Percentiles rank a stretch among this genome's conserved stretches.
phyloP scores from a whole-genome alignment of 2,329 filamentous ascomycete species.

The Pyrenochaeta sp. region DNA sequence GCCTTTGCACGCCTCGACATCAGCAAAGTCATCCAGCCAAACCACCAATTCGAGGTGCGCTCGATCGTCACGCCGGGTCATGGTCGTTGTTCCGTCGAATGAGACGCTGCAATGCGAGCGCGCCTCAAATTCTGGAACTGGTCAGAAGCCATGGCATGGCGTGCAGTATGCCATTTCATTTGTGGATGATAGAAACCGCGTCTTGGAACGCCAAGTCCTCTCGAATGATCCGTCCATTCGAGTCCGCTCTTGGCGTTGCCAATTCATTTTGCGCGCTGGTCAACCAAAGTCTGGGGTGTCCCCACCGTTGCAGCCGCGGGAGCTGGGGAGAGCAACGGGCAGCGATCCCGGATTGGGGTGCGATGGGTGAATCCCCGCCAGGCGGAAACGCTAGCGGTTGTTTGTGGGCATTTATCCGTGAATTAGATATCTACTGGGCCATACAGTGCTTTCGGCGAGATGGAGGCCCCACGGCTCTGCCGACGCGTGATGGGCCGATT shows the following conservation, averaged over 20 bases:
- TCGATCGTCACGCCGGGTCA: slow-evolving; percentile 6
- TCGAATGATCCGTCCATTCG: slow-evolving; percentile 24
- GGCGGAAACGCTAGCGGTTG: slow-evolving; percentile 19
- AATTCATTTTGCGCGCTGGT: slow-evolving; percentile 1
- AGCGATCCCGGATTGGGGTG: slow-evolving; percentile 3
- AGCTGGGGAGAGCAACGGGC: slow-evolving; percentile 7
- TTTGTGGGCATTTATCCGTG: slow-evolving; percentile 27
- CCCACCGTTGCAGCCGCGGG: slow-evolving; percentile 1
- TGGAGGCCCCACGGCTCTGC: slow-evolving; percentile 16
- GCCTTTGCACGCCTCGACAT: slow-evolving; percentile 2
- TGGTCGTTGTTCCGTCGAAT: slow-evolving; percentile 17
- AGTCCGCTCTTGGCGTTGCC: slow-evolving; percentile 7
- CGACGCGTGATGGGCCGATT: slow-evolving; percentile 14
- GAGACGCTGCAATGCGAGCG: neutral
- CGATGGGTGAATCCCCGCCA: slow-evolving; percentile 7
- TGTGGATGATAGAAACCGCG: slow-evolving; percentile 22
- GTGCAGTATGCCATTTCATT: slow-evolving; percentile 12
- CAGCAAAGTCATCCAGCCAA: slow-evolving; percentile 9
- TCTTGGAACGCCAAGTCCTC: slow-evolving; percentile 30
- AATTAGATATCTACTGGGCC: too few relatives aligned
- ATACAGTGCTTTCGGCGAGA: slow-evolving; percentile 8
- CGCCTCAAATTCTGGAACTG: slow-evolving; percentile 10
- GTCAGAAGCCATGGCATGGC: slow-evolving; percentile 14
- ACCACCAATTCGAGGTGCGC: slow-evolving; percentile 15
- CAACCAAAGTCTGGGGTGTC: slow-evolving; percentile 5